Conservation (phyloP, 2,329 filamentous ascomycete genomes). For the Pyrenophora graminea region DNA sequence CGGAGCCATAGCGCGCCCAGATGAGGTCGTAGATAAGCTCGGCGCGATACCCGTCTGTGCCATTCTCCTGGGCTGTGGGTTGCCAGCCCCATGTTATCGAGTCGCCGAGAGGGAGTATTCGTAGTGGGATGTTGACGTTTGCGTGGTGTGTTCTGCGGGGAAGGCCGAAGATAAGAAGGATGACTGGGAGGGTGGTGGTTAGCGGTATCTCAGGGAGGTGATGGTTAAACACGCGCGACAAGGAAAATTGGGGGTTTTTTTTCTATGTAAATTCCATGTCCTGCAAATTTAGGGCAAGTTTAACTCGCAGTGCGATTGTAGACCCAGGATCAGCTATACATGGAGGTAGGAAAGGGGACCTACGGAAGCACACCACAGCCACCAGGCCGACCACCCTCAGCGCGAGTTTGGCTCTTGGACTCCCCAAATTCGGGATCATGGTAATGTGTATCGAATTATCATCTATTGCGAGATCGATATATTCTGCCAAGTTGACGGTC, state of each 20-base stretch:
- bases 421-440: slow-evolving; percentile 9
- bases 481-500: neutral
- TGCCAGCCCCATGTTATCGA: slow-evolving; percentile 40
- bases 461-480: slow-evolving; percentile 3
- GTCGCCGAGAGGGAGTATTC: slow-evolving; percentile 33
- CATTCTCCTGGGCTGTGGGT: slow-evolving; percentile 17
- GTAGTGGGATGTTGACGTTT: slow-evolving; percentile 17
- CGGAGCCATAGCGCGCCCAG: slow-evolving; percentile 17
- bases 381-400: slow-evolving; percentile 7
- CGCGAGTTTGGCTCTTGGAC: slow-evolving; percentile 1
- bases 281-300: neutral
- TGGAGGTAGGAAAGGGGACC: neutral
- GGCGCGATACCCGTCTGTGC: slow-evolving; percentile 48
- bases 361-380: slow-evolving; percentile 7
- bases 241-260: neutral
- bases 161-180: slow-evolving; percentile 6
- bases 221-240: neutral
- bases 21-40: slow-evolving; percentile 32
- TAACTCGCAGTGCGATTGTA: neutral
- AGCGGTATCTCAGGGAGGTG: neutral
- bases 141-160: slow-evolving; percentile 3
- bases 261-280: neutral
- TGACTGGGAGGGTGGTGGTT: slow-evolving; percentile 8
- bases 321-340: too few species aligned
- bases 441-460: neutral